Percentiles rank a stretch among this genome's conserved stretches.
These are phyloP conservation scores for Aspergillus melleus DNA, from an alignment of 2,329 filamentous ascomycete species.

Conservation along the genomic window DNA sequence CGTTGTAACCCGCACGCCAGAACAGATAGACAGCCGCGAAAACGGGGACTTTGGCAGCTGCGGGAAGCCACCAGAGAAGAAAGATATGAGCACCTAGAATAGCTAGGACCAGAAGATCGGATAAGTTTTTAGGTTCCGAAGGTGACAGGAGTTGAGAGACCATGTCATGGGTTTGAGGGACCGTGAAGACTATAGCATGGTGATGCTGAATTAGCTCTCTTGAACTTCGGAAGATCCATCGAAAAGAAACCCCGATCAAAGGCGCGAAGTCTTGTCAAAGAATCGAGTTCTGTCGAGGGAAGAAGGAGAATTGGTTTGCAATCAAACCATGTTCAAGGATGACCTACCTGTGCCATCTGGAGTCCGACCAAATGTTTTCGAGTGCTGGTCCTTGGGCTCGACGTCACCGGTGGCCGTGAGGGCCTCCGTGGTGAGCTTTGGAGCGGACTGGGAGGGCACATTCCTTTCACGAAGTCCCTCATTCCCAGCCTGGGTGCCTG, in stretches of 20 bases:
- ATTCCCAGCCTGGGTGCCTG: conserved; percentile 34
- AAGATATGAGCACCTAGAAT: conserved; percentile 76
- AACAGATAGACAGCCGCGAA: conserved; percentile 85
- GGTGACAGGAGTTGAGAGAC: conserved; percentile 95
- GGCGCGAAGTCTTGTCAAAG: no score
- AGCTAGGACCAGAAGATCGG: conserved; percentile 75
- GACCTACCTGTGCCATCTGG: conserved; percentile 83
- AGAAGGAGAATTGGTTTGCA: background rate
- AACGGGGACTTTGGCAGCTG: conserved; percentile 67
- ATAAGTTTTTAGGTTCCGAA: conserved; percentile 90
- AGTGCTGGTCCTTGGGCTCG: conserved; percentile 53
- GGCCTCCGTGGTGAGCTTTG: conserved; percentile 50
- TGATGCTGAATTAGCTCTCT: conserved; percentile 17
- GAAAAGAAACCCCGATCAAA: no score
- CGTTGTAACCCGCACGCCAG: conserved; percentile 91
- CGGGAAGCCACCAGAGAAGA: conserved; percentile 71
- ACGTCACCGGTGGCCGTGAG: conserved; percentile 31
- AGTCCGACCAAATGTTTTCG: conserved; percentile 87
- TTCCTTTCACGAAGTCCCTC: conserved; percentile 52
- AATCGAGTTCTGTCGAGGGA: background rate
- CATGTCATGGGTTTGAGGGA: conserved; percentile 97
- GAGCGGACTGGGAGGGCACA: conserved; percentile 38
- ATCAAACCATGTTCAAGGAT: conserved; percentile 22
- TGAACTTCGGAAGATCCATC: background rate
- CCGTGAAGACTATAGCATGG: conserved; percentile 75